Conservation (phyloP, 2,329 filamentous ascomycete genomes). For the Bipolaris cookei region DNA sequence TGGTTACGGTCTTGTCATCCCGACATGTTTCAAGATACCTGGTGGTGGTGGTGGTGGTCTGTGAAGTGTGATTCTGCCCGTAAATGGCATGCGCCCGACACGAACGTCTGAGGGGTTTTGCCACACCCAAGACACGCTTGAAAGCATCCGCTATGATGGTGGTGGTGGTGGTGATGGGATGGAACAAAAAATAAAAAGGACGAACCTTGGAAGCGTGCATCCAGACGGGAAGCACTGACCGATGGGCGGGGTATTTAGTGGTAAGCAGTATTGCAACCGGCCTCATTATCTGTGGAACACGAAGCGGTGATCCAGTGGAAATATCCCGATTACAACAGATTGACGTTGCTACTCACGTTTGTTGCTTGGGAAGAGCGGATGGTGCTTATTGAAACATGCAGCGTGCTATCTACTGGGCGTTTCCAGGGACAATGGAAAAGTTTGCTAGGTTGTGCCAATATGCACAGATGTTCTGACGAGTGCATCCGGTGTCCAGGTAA, state of each 20-base stretch:
- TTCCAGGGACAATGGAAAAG: slow-evolving; percentile 33
- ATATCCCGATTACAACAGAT: slow-evolving; percentile 20
- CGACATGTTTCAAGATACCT: slow-evolving; percentile 14
- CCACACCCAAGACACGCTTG: slow-evolving; percentile 12
- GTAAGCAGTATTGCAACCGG: slow-evolving; percentile 29
- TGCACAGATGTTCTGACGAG: slow-evolving; percentile 37
- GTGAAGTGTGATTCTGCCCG: slow-evolving; percentile 13
- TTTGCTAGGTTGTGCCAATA: slow-evolving; percentile 40
- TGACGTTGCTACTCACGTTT: slow-evolving; percentile 13
- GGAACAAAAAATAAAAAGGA: slow-evolving; percentile 21
- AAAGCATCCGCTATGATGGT: slow-evolving; percentile 19
- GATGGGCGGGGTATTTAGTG: slow-evolving; percentile 28
- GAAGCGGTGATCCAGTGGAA: slow-evolving; percentile 15
- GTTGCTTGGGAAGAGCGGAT: slow-evolving; percentile 14
- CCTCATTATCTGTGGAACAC: slow-evolving; percentile 27
- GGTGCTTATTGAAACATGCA: slow-evolving; percentile 39
- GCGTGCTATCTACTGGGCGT: slow-evolving; percentile 28
- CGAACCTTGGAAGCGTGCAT: slow-evolving; percentile 28
- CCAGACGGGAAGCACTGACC: slow-evolving; percentile 26
- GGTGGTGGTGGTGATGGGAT: slow-evolving; percentile 22
- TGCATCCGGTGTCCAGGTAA: slow-evolving; percentile 33
- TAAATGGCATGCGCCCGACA: slow-evolving; percentile 16
- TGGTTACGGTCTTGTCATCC: slow-evolving; percentile 1
- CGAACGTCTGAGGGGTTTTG: slow-evolving; percentile 15
- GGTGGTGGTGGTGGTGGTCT: slow-evolving; percentile 6